Conservation (phyloP, 2,329 filamentous ascomycete genomes). For the Furcasterigmium furcatum region DNA sequence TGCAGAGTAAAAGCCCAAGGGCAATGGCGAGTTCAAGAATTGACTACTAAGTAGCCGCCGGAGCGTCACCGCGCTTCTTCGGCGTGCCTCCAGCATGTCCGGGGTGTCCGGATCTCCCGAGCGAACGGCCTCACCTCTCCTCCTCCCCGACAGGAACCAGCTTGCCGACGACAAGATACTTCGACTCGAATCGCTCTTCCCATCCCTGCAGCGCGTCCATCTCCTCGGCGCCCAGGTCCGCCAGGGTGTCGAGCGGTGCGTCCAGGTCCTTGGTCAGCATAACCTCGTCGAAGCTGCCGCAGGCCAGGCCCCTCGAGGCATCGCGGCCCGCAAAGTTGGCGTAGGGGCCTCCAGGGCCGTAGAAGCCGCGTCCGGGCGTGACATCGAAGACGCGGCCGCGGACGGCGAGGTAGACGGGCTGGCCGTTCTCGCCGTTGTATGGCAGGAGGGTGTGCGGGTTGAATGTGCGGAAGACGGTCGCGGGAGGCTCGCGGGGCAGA, state of each 20-base stretch:
- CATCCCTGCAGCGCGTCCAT: conserved; percentile 81
- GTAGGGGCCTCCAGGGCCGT: conserved; percentile 93
- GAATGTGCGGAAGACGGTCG: conserved; percentile 65
- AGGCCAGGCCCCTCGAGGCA: conserved; percentile 82
- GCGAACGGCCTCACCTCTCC: conserved; percentile 15
- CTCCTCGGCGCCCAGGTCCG: conserved; percentile 70
- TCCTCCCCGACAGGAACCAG: conserved; percentile 58
- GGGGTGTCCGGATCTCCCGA: too few relatives aligned
- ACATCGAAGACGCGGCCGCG: conserved; percentile 92
- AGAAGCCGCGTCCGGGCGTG: conserved; percentile 82
- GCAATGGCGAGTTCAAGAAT: too few relatives aligned
- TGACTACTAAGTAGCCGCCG: too few relatives aligned
- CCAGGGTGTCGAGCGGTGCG: conserved; percentile 74
- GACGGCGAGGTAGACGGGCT: conserved; percentile 86
- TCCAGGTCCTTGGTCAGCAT: conserved; percentile 93
- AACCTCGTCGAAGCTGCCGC: conserved; percentile 88
- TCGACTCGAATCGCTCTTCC: conserved; percentile 90
- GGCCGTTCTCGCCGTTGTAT: conserved; percentile 72
- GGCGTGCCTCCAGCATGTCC: too few relatives aligned
- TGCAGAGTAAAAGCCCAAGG: too few relatives aligned
- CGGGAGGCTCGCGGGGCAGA: conserved; percentile 50
- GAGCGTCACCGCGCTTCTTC: too few relatives aligned
- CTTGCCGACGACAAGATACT: conserved; percentile 92
- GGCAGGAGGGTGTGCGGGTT: conserved; percentile 79
- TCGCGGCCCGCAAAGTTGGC: conserved; percentile 94